Conservation (phyloP, 176 grass and related monocot genomes). For the Chloris gayana region DNA sequence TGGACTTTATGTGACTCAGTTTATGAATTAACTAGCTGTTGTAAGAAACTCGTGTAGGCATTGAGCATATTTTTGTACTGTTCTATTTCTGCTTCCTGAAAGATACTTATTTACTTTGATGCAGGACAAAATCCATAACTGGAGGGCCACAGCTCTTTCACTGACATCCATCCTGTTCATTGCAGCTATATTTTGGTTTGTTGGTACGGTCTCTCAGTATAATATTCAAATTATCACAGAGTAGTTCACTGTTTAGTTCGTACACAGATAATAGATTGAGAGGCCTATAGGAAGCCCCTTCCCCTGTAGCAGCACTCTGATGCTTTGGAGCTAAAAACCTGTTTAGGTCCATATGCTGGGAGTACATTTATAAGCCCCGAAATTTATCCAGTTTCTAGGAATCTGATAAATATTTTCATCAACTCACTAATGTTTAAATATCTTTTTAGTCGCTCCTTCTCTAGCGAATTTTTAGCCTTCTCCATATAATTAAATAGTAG, state of each 20-base stretch:
- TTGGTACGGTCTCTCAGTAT: constrained; percentile 54
- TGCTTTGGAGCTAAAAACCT: background rate
- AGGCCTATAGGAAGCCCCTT: no score
- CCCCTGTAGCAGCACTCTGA: no score
- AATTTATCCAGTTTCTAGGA: no score
- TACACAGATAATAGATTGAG: no score
- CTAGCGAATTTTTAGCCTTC: no score
- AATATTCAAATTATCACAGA: background rate
- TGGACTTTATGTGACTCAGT: background rate
- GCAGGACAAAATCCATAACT: constrained; percentile 88
- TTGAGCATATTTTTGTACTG: constrained; percentile 18
- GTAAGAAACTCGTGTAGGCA: background rate
- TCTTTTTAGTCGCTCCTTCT: no score
- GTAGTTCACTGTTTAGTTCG: no score
- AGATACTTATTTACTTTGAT: constrained; percentile 23
- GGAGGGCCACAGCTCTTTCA: constrained; percentile 80
- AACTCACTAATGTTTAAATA: no score
- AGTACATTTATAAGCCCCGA: no score
- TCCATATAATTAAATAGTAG: no score
- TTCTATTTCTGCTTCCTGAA: constrained; percentile 1
- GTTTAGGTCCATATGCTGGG: no score
- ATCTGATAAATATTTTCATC: no score
- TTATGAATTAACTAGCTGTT: background rate
- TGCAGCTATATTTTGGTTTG: constrained; percentile 82
- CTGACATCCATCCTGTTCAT: constrained; percentile 84